These are phyloP conservation scores for Suhomyces sp. DNA, from an alignment of 805 yeast genomes.

Conservation along the genomic window DNA sequence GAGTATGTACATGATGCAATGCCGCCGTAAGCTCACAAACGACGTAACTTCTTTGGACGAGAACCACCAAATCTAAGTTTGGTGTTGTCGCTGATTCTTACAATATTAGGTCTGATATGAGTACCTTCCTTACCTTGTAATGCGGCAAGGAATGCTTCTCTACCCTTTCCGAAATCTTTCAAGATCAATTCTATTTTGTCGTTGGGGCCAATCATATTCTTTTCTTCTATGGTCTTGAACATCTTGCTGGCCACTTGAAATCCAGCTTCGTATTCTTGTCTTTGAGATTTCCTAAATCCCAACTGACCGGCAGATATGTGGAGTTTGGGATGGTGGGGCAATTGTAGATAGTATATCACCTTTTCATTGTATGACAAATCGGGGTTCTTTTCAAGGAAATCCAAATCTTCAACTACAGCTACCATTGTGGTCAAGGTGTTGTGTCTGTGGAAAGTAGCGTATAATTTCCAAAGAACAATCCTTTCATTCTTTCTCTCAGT, in stretches of 20 bases:
- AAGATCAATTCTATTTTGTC: conserved; percentile 72
- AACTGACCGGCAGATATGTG: conserved; percentile 77
- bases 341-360: conserved; percentile 71
- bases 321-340: conserved; percentile 71
- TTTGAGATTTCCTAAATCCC: conserved; percentile 85
- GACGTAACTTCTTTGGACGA: conserved; percentile 77
- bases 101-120: conserved; percentile 59
- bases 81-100: conserved; percentile 74
- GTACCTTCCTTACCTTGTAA: conserved; percentile 87
- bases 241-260: conserved; percentile 77
- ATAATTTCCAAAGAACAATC: conserved; percentile 65
- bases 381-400: conserved; percentile 55
- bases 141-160: conserved; percentile 82
- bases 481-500: conserved; percentile 15
- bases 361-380: conserved; percentile 60
- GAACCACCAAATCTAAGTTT: conserved; percentile 90
- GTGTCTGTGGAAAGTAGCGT: conserved; percentile 75
- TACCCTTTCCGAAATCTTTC: conserved; percentile 83
- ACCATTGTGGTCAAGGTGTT: conserved; percentile 78
- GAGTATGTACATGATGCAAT: conserved; percentile 6
- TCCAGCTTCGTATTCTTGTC: conserved; percentile 91
- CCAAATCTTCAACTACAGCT: conserved; percentile 63
- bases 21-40: conserved; percentile 42
- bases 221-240: conserved; percentile 69
- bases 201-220: conserved; percentile 46